Conservation (phyloP, 305 asterid genomes). For the Fraxinus paxiana region DNA sequence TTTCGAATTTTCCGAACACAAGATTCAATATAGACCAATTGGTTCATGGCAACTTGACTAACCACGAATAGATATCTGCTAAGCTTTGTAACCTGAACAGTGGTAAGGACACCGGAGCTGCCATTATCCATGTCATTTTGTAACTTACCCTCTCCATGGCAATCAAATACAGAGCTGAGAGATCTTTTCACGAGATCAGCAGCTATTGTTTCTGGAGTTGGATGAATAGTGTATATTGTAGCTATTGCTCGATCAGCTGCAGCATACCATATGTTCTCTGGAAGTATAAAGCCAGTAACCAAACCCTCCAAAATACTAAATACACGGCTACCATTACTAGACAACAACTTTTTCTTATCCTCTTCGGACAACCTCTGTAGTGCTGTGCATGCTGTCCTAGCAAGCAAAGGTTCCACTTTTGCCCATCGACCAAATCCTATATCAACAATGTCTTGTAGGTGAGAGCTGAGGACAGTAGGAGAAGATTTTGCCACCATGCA, state of each 20-base stretch:
- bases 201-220: constrained; percentile 76
- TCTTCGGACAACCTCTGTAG: constrained; percentile 83
- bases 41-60: constrained; percentile 91
- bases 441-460: constrained; percentile 84
- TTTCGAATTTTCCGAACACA: constrained; percentile 66
- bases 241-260: constrained; percentile 83
- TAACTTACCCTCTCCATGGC: constrained; percentile 40
- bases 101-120: constrained; percentile 35
- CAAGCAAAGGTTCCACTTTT: constrained; percentile 82
- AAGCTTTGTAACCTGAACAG: constrained; percentile 63
- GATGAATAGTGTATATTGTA: constrained; percentile 73
- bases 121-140: constrained; percentile 39
- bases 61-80: constrained; percentile 67
- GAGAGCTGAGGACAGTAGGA: constrained; percentile 72
- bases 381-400: constrained; percentile 86
- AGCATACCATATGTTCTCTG: constrained; percentile 81
- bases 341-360: constrained; percentile 67
- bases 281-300: constrained; percentile 60
- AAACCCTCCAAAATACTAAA: constrained; percentile 68
- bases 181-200: constrained; percentile 69
- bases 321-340: constrained; percentile 64
- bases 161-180: constrained; percentile 56
- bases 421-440: constrained; percentile 99
- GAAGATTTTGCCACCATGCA: constrained; percentile 91
- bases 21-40: constrained; percentile 71